Evolutionary conservation across 2,329 filamentous ascomycete species (phyloP).

Genomic region (Kalmusia sp.): DNA sequence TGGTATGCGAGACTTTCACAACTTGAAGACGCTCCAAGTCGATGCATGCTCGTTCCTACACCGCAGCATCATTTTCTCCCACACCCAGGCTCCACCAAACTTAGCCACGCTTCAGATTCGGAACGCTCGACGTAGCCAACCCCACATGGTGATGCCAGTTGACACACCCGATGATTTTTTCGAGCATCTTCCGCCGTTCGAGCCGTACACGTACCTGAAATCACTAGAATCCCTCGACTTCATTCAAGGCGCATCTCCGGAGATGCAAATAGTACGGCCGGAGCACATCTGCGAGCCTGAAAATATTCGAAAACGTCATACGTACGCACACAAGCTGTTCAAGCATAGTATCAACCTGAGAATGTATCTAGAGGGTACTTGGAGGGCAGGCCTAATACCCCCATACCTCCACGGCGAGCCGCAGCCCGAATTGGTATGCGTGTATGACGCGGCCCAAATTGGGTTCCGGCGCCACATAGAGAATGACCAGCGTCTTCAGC

Average conservation of each 20-base stretch:
- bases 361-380: conserved; percentile 34
- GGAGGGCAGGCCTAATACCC: conserved; percentile 31
- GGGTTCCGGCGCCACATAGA: conserved; percentile 34
- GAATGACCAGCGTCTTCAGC: neutral
- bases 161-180: conserved; percentile 30
- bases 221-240: conserved; percentile 38
- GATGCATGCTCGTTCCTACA: conserved; percentile 41
- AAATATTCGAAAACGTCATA: conserved; percentile 33
- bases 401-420: conserved; percentile 41
- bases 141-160: neutral
- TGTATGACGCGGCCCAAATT: conserved; percentile 56
- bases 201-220: conserved; percentile 30
- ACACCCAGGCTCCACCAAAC: conserved; percentile 35
- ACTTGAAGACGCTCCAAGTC: conserved; percentile 36
- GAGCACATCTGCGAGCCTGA: conserved; percentile 35
- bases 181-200: conserved; percentile 33
- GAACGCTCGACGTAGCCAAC: conserved; percentile 15
- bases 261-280: conserved; percentile 13
- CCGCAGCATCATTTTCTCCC: conserved; percentile 30
- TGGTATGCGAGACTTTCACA: conserved; percentile 40
- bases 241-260: conserved; percentile 26
- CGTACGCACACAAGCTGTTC: conserved; percentile 31
- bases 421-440: conserved; percentile 24
- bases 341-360: conserved; percentile 36
- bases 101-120: conserved; percentile 36